Conservation (phyloP, 2,329 filamentous ascomycete species). For the Aspergillus quadrilineatus region DNA sequence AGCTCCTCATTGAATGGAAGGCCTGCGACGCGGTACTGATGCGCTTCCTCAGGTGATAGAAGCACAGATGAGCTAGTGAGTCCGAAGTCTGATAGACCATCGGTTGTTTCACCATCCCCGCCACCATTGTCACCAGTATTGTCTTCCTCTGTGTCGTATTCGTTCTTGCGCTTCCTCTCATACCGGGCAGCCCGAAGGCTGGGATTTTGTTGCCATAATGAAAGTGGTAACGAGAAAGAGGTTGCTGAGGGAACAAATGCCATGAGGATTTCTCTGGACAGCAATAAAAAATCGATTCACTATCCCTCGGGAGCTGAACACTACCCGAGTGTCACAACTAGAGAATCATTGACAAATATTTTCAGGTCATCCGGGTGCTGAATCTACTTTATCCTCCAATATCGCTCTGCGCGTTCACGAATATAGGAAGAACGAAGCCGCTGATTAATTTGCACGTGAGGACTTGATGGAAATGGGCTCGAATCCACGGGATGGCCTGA, state of each 20-base stretch:
- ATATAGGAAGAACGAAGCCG: not conserved
- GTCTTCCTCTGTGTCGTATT: slow-evolving; percentile 27
- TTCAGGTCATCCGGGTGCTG: not conserved
- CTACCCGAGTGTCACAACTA: slow-evolving; percentile 13
- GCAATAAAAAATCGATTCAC: not conserved
- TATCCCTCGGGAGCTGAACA: slow-evolving; percentile 12
- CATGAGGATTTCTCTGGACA: slow-evolving; percentile 23
- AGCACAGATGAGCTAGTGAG: slow-evolving; percentile 26
- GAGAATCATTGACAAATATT: slow-evolving; percentile 7
- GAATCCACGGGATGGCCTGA: not conserved
- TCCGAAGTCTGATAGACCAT: slow-evolving; percentile 28
- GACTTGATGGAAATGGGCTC: not conserved
- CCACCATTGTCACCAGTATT: slow-evolving; percentile 24
- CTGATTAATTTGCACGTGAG: not conserved
- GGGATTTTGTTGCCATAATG: slow-evolving; percentile 36
- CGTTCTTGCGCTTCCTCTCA: slow-evolving; percentile 38
- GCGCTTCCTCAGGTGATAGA: slow-evolving; percentile 42
- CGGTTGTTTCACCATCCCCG: slow-evolving; percentile 29
- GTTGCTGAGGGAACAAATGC: slow-evolving; percentile 33
- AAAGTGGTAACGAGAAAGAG: slow-evolving; percentile 40
- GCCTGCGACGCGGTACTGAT: slow-evolving; percentile 46
- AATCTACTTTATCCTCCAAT: not conserved
- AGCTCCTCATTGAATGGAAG: slow-evolving; percentile 39
- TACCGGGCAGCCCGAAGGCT: slow-evolving; percentile 38
- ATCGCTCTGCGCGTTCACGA: not conserved